Base-by-base conservation (phyloP, 208 protist species). In the Acanthamoeba castellanii region DNA sequence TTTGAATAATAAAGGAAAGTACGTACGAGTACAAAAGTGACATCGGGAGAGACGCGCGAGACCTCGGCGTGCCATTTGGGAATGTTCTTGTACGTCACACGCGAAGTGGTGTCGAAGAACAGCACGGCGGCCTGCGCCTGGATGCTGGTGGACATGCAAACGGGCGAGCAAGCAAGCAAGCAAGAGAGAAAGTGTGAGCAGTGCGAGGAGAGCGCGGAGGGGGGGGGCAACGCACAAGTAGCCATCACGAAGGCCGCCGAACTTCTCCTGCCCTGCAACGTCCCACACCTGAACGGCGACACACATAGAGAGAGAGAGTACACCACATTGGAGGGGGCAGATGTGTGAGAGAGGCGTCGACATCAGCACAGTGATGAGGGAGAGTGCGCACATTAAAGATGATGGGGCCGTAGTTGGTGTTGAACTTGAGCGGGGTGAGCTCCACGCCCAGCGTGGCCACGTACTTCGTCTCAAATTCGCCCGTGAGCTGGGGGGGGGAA, bases 91-190 rank as follows among this genome's bases (percentile, higher is more conserved):
- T 99, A 99, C 47, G 99, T 99, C 47, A 99, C 98, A 93, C 99
- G 98, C 72, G 99, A 99, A 57, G 99, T 99, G 42, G 99, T 99
- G 96, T 99, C 99, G 95, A 99, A 99, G 99, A 99, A 99, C 96
- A 99, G 99, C 97, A 99, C 99, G 68, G 99, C 99, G 95, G 98
- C 99, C 96, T 99, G 98, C 55, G 99, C 99, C 97, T 99, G 98
- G 97, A 98, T 98, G 93, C 72, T 81, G 72, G 20, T 5, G 27
- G 8, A 5, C 18, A 25, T 6, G 59, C 6, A 3, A 27, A 5
- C 3, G 64, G 32, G 64, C 3, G 64, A 70, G 64, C 9, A 32
- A 32, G 18, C 16, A 14, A 61, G 16, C n/a, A 70, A 5, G 47
- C 47, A 52, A 11, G 47, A 4, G 47, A 11, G 47, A 52, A 11